Base-by-base conservation (phyloP, 2,329 filamentous ascomycete genomes). In the Plectosphaerella sp. region DNA sequence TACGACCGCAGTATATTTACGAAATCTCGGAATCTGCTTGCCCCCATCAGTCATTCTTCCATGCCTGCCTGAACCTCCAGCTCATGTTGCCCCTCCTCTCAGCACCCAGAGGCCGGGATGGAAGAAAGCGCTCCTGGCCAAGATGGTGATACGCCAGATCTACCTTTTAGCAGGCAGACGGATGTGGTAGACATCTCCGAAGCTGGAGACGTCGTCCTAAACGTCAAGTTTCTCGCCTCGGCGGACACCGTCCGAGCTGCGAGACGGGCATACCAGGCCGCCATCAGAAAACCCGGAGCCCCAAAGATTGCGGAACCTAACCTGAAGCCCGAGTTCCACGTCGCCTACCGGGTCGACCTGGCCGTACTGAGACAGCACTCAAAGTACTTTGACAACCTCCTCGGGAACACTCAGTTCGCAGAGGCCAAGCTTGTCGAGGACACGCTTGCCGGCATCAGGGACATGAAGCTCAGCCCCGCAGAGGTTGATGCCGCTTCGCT, bases 371-470 rank as follows among this genome's bases (percentile, higher is more conserved):
- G 76, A 66, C 73, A 73, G 55, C 75, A 81, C 55, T 91, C 87
- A 5, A 80, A 79, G 52, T 91, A 90, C 66, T 91, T 91, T 64
- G 76, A 76, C 51, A 83, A 82, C 52, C 75, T 91, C 15, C 74
- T 91, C 3, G 79, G 81, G 10, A 80, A 85, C 55, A 74, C 73
- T 3, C 73, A 81, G 51, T 89, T 90, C 64, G 72, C 77, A 50
- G 86, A 91, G 69, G 80, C 81, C 8, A 74, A 75, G 47, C 65
- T 75, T 36, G 73, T 91, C 41, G 67, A 74, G 11, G 71, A 72
- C 3, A 70, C 73, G 6, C 76, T 87, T 43, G 72, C 70, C 5
- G 65, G 68, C 4, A 72, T 91, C 15, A 67, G 70, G 3, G 60
- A 75, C 9, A 64, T 68, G 22, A 73, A 78, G 49, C 60, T 78